Conservation (phyloP, 2,329 filamentous ascomycete genomes). For the Stromatinia cepivora region DNA sequence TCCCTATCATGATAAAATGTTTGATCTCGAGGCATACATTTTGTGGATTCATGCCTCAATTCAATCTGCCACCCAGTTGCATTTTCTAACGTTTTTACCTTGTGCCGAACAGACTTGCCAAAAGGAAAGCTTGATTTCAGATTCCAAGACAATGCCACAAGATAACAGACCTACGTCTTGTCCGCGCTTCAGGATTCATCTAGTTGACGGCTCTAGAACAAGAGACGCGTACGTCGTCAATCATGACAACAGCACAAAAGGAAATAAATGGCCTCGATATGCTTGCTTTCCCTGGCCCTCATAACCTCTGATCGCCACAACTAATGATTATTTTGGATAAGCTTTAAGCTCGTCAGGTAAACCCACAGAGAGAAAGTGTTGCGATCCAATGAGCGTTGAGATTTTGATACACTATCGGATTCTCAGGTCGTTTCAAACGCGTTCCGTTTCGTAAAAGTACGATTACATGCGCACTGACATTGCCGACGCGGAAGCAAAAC, state of each 20-base stretch:
- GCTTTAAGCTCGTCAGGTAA: not conserved
- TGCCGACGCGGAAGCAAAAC: not conserved
- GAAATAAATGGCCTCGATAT: not conserved
- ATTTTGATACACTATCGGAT: not conserved
- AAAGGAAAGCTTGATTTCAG: not conserved
- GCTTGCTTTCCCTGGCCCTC: too few relatives aligned
- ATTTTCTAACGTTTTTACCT: not conserved
- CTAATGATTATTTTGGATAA: not conserved
- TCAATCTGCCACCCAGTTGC: not conserved
- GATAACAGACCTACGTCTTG: not conserved
- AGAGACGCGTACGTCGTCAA: not conserved
- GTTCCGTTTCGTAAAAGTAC: not conserved
- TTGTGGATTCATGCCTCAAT: too few relatives aligned
- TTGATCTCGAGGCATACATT: not conserved
- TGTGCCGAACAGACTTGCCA: slow-evolving; percentile 2
- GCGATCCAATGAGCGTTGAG: not conserved
- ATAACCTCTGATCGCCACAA: not conserved
- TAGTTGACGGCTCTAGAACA: not conserved
- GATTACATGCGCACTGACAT: slow-evolving; percentile 10
- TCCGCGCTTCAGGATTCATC: not conserved
- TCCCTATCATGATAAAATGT: not conserved
- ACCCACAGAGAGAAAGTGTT: not conserved
- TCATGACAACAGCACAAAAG: not conserved
- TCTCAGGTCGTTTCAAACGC: slow-evolving; percentile 6
- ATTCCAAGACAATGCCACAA: not conserved